These are phyloP conservation scores for Boechera stricta DNA, from an alignment of 345 rosid genomes.

Conservation along the genomic window DNA sequence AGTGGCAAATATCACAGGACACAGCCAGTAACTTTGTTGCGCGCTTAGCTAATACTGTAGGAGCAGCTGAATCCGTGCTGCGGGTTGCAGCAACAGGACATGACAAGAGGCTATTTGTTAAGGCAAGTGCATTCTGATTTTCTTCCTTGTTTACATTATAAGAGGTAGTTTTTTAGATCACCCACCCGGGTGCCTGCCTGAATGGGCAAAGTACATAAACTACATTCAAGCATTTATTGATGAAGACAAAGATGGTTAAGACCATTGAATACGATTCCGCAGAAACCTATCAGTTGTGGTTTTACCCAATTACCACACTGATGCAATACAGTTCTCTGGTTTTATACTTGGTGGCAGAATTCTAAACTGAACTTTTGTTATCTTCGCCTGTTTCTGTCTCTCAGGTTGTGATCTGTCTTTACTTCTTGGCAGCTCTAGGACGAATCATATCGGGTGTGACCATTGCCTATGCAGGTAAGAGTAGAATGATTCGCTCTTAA, in stretches of 20 bases:
- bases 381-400: constrained; percentile 26
- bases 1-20: constrained; percentile 97
- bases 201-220: neutral
- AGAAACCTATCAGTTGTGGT: neutral
- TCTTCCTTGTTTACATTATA: neutral
- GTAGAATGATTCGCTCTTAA: neutral
- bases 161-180: constrained; percentile 7
- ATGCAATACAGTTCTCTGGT: constrained; percentile 13
- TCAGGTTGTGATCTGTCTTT: constrained; percentile 78
- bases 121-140: constrained; percentile 47
- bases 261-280: neutral
- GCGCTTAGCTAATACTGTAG: constrained; percentile 86
- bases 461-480: constrained; percentile 84
- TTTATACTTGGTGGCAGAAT: neutral
- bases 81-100: constrained; percentile 98
- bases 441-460: constrained; percentile 81
- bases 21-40: constrained; percentile 76
- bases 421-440: constrained; percentile 71
- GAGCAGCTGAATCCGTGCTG: constrained; percentile 91
- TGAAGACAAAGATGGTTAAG: neutral
- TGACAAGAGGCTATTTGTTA: constrained; percentile 84
- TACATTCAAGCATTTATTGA: neutral
- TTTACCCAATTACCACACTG: neutral
- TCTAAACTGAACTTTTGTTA: neutral
- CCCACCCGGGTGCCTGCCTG: neutral